Evolutionary conservation across 768 basidiomycete genomes (phyloP).

Genomic region (Collybia nuda): DNA sequence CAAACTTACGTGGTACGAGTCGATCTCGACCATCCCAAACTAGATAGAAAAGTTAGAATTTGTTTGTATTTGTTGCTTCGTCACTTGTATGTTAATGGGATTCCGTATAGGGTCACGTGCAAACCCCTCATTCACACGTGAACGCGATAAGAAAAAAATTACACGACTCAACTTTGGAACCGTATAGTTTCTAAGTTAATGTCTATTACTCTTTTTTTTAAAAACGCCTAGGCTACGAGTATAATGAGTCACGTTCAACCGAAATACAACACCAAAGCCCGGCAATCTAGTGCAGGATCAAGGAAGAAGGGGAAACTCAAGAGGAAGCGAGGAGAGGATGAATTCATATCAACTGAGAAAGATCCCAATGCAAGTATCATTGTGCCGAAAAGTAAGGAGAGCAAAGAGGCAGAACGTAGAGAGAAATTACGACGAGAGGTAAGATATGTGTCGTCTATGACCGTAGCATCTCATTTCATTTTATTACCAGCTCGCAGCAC

Average conservation of each 20-base stretch:
- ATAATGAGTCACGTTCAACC: conserved; percentile 28
- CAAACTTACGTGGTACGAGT: neutral
- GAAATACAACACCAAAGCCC: conserved; percentile 51
- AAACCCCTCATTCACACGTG: too few species aligned
- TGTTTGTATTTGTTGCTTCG: too few species aligned
- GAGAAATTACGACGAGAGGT: conserved; percentile 67
- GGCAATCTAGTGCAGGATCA: conserved; percentile 49
- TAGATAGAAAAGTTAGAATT: too few species aligned
- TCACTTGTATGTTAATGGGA: too few species aligned
- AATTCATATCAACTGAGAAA: conserved; percentile 18
- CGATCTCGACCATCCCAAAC: neutral
- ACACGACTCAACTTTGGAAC: too few species aligned
- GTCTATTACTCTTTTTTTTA: too few species aligned
- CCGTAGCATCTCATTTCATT: neutral
- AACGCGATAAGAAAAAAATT: neutral
- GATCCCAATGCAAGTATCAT: conserved; percentile 64
- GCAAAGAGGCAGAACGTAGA: conserved; percentile 59
- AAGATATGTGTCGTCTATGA: conserved; percentile 1
- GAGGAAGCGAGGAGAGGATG: conserved; percentile 14
- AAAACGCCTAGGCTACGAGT: neutral
- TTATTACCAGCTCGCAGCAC: conserved; percentile 37
- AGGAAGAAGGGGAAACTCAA: conserved; percentile 55
- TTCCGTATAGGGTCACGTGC: too few species aligned
- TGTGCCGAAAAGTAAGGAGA: conserved; percentile 55
- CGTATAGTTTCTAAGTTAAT: too few species aligned